These are phyloP conservation scores for Bolboschoenus planiculmis DNA, from an alignment of 176 grass and related monocot genomes.

Conservation along the genomic window DNA sequence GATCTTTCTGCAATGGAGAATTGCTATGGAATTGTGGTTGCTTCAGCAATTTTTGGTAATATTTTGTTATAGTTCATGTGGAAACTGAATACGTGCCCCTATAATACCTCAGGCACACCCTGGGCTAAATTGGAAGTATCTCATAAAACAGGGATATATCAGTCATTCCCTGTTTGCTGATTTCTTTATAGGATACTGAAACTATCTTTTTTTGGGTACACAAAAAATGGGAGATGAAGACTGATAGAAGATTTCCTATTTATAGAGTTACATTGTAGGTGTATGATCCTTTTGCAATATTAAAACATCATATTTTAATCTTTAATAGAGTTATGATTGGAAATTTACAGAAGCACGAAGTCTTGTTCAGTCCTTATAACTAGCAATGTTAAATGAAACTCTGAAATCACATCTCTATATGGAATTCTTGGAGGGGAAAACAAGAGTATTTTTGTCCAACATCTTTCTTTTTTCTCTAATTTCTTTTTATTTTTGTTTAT, in stretches of 20 bases:
- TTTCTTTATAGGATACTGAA: not conserved
- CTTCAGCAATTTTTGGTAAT: slow-evolving; percentile 99
- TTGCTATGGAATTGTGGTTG: slow-evolving; percentile 63
- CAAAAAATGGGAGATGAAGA: not conserved
- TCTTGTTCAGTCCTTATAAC: not conserved
- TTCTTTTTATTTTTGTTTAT: slow-evolving; percentile 23
- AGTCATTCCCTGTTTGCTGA: not conserved
- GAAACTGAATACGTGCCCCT: not conserved
- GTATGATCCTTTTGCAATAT: not conserved
- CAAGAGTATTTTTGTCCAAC: not conserved
- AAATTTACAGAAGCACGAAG: not conserved
- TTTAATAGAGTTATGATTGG: not conserved
- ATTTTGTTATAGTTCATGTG: not conserved
- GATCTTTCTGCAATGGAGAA: slow-evolving; percentile 84
- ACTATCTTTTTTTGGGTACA: not conserved
- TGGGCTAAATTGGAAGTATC: not conserved
- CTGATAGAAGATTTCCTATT: not conserved
- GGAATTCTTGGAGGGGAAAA: not conserved
- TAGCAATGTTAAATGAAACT: not conserved
- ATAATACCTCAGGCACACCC: not conserved
- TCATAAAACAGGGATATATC: not conserved
- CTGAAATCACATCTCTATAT: not conserved
- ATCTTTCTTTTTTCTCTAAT: slow-evolving; percentile 15
- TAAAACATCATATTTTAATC: not conserved
- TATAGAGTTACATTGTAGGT: not conserved